A percentile compares a stretch with the other conserved stretches of the same genome.
These are phyloP conservation scores for Agaricus subrufescens DNA, from an alignment of 768 basidiomycete species.

Conservation along the genomic window DNA sequence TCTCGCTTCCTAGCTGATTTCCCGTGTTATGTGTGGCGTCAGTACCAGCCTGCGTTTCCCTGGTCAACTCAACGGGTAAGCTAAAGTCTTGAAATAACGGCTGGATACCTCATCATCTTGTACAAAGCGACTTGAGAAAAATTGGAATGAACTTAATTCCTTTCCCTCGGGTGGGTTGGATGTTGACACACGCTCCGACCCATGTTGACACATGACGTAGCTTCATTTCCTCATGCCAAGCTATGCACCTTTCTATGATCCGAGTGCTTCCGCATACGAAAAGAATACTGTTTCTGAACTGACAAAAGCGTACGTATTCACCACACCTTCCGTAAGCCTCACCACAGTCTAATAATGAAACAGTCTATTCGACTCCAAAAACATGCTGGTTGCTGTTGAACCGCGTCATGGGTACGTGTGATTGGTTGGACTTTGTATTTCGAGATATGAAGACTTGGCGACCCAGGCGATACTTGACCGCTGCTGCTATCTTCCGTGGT, in stretches of 20 bases:
- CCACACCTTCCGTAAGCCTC: neutral
- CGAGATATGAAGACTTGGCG: neutral
- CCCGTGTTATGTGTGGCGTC: conserved; percentile 92
- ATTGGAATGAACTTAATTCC: conserved; percentile 93
- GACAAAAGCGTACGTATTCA: conserved; percentile 57
- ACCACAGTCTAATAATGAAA: neutral
- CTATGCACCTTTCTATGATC: conserved; percentile 84
- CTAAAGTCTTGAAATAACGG: neutral
- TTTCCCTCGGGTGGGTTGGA: conserved; percentile 77
- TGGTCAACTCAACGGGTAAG: conserved; percentile 87
- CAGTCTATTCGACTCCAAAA: conserved; percentile 77
- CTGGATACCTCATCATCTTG: no score
- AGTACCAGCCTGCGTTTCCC: conserved; percentile 91
- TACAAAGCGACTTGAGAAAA: conserved; percentile 73
- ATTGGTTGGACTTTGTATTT: neutral
- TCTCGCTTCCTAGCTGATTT: conserved; percentile 48
- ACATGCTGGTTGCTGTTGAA: conserved; percentile 79
- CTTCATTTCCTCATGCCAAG: conserved; percentile 96
- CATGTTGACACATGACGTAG: conserved; percentile 30
- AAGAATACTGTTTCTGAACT: conserved; percentile 61
- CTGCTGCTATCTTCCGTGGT: conserved; percentile 85
- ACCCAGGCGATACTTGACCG: conserved; percentile 76
- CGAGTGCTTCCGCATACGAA: conserved; percentile 57
- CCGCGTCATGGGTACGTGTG: conserved; percentile 63
- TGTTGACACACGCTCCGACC: neutral